Evolutionary conservation across 164 flowering plant genomes (phyloP), one percentile per base, ranked within the genome.

Genomic region (Nymphaea thermarum): DNA sequence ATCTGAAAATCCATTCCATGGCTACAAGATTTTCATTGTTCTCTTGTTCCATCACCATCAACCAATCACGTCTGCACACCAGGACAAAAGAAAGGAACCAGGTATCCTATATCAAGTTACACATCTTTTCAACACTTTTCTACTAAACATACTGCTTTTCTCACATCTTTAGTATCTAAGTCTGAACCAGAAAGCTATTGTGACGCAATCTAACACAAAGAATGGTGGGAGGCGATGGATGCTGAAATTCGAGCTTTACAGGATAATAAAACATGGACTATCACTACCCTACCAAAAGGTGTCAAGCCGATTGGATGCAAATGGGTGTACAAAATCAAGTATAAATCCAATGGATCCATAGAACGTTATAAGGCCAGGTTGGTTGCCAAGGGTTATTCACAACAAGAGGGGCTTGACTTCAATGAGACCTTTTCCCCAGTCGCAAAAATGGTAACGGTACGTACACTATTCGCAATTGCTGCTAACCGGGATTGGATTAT

Each of bases 261-360:
- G 6, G 43, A 44, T 14, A 65, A 65, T 65, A 15, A 66, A 2
- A 66, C 67, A 3, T 65, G 67, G 15, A 44, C 55, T 4, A 15
- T 65, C 0, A 44, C 67, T 7, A 3, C 7, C 0, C 36, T 65
- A 25, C 67, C 57, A 3, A 1, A 5, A 2, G 7, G 5, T 0
- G 45, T 43, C 7, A 65, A 3, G 10, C 42, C 57, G 0, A 65
- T 65, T 3, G 25, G 36, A 6, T n/a, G 57, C 55, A 65, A 44
- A 65, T 65, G 67, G 67, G 67, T 43, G 4, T 65, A n/a, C 12
- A 65, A 65, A 25, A 12, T 65, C 12, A 65, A 65, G 18, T 44
- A 11, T 2, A 6, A 36, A 0, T n/a, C 25, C 3, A 1, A 44
- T 44, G 67, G 12, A 5, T n/a, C 55, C 17, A 43, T 65, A 43